Conservation (phyloP, 1,284 basidiomycete species). For the Fomes fomentarius region DNA sequence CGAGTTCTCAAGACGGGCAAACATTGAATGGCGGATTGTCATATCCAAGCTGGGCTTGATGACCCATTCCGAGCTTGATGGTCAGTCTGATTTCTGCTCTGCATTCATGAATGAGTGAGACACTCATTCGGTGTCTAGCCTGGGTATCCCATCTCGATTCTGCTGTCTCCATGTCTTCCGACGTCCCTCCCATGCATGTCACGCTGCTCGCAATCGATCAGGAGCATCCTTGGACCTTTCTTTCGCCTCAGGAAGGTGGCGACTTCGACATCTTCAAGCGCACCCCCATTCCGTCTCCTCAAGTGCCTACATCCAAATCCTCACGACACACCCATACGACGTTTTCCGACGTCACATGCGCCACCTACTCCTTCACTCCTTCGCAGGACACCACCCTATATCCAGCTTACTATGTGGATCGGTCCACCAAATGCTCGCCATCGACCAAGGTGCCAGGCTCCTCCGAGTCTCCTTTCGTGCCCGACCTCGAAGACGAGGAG, state of each 20-base stretch:
- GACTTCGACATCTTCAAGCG: slow-evolving; percentile 14
- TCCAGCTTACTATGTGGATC: slow-evolving; percentile 31
- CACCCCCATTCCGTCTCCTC: slow-evolving; percentile 14
- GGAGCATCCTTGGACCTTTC: slow-evolving; percentile 53
- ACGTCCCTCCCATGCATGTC: slow-evolving; percentile 53
- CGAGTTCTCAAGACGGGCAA: slow-evolving; percentile 60
- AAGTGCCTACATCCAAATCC: slow-evolving; percentile 16
- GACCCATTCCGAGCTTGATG: slow-evolving; percentile 60
- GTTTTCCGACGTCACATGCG: slow-evolving; percentile 42
- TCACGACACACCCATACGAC: slow-evolving; percentile 23
- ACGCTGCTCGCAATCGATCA: slow-evolving; percentile 59
- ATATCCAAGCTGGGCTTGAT: slow-evolving; percentile 69
- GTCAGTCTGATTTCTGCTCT: slow-evolving; percentile 38
- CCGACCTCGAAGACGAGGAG: slow-evolving; percentile 37
- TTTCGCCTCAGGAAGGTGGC: slow-evolving; percentile 23
- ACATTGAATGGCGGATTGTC: slow-evolving; percentile 80
- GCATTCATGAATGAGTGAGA: slow-evolving; percentile 1
- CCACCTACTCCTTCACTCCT: slow-evolving; percentile 55
- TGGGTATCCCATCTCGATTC: slow-evolving; percentile 61
- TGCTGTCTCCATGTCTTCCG: slow-evolving; percentile 36
- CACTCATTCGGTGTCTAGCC: slow-evolving; percentile 43
- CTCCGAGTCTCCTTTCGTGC: slow-evolving; percentile 28
- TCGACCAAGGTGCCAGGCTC: slow-evolving; percentile 20
- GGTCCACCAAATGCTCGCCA: slow-evolving; percentile 14
- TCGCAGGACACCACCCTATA: slow-evolving; percentile 40